Conservation (phyloP, 257 asterid species). For the Solanum bulbocastanum region DNA sequence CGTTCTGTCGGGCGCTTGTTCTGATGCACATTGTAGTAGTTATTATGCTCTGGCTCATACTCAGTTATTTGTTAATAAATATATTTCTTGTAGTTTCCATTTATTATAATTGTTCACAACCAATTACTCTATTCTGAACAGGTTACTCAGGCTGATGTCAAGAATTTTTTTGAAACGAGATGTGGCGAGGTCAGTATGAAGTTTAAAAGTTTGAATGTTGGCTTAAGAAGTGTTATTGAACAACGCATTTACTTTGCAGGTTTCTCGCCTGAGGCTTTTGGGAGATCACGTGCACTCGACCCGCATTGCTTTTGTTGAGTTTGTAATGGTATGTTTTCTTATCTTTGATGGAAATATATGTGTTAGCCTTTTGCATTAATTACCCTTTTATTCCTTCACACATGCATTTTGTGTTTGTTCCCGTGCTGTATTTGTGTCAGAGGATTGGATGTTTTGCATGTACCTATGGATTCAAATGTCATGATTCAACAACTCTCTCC, state of each 20-base stretch:
- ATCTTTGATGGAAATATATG: background rate
- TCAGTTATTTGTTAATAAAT: background rate
- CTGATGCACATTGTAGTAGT: background rate
- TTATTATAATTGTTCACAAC: background rate
- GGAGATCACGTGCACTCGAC: conserved; percentile 93
- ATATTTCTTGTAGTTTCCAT: background rate
- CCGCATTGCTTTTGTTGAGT: conserved; percentile 87
- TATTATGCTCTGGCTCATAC: background rate
- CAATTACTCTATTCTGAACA: conserved; percentile 6
- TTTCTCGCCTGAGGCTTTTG: conserved; percentile 90
- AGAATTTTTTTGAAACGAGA: conserved; percentile 71
- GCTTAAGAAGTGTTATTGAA: background rate
- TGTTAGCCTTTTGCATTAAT: background rate
- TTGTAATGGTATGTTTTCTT: conserved; percentile 46
- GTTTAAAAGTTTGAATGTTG: background rate
- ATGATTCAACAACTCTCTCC: background rate
- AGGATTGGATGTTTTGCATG: background rate
- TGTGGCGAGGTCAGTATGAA: conserved; percentile 67
- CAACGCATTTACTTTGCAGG: conserved; percentile 28
- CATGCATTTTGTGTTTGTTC: background rate
- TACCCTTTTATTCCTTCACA: background rate
- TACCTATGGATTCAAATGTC: background rate
- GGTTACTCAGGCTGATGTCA: conserved; percentile 82
- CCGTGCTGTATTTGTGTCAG: background rate
- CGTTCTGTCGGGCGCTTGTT: background rate